Base-by-base conservation (phyloP, 176 grass and related monocot species). In the Melocanna baccifera region DNA sequence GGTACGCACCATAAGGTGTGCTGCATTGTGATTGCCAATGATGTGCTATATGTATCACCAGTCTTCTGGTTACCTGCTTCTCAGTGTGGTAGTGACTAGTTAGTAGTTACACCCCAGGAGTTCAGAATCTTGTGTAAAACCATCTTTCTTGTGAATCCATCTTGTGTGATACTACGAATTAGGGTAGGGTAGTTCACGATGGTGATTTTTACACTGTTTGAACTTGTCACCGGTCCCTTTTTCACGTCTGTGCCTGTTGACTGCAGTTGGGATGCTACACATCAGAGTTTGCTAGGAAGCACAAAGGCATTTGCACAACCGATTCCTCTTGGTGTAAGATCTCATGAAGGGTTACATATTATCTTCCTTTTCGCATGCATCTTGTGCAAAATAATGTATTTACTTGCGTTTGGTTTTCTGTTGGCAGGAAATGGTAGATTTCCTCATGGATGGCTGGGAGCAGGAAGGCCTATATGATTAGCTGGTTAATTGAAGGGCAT, bases 381-480 rank as follows among this genome's bases (percentile, higher is more conserved):
- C 6, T 57, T 9, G 1, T 43, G 45, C 28, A 20, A 15, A 43
- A 77, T 55, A 56, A 15, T 8, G 4, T 62, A n/a, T 69, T 75
- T 61, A 83, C 6, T 65, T 22, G 4, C 10, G 32, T 46, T 70
- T 1, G 25, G 59, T 82, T 81, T 57, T 85, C 29, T 78, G 50
- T 45, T 80, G 48, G 46, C 91, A 99, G 96, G 96, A 99, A 84
- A 99, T 99, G 96, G 81, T 96, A 75, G 90, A 94, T 73, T 99
- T 99, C 81, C 93, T 99, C 36, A 91, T 94, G 74, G 76, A 91
- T 69, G 76, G 92, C 73, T 99, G 96, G 96, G 93, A 96, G 81
- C 96, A 94, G 83, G 96, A 99, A 70, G 93, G 93, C 29, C 69
- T 99, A 55, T 99, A 96, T 84, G 96, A 99, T 74, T 94, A 90